Base-by-base conservation (phyloP, 1,139 yeast genomes). In the Candida glucosophila region DNA sequence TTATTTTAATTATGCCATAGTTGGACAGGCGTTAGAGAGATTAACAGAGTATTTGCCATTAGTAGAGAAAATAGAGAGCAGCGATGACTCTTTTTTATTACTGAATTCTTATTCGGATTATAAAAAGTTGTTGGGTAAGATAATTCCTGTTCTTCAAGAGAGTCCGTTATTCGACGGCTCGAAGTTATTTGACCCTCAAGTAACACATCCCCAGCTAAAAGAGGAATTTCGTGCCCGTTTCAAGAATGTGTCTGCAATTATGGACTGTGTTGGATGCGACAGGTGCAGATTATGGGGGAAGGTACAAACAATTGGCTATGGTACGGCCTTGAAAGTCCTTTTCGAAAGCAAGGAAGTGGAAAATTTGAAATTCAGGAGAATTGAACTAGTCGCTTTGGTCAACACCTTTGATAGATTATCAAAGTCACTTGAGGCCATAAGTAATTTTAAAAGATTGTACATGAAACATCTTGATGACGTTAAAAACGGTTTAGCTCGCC, bases 221-320 rank as follows among this genome's bases (percentile, higher is more conserved):
- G 76, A 79, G 36, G 97, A 90, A 43, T 88, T 90, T 55, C 70
- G 92, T 37, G 55, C 71, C 22, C 77, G 94, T 31, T 92, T 90
- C 52, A 77, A 76, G 47, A 92, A 90, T 49, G 93, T 90, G 17
- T 78, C 94, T 17, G 80, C 83, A 27, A 74, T 90, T 26, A 90
- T 92, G 96, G 95, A 90, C 53, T 90, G 98, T 61, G 97, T 90
- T 24, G 96, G 95, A 19, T 90, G 98, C 58, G 98, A 90, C 51
- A 70, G 97, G 49, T 90, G 98, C 52, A 73, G 97, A 46, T 64
- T 92, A 57, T 90, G 98, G 98, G 98, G 98, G 11, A 90, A 92
- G 53, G 71, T 90, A 15, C 98, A 90, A 58, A 85, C 95, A 2
- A 85, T 92, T 12, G 98, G 98, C 14, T 90, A 90, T 50, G 98